These are phyloP conservation scores for Scedosporium dehoogii DNA, from an alignment of 2,329 filamentous ascomycete species.

Conservation along the genomic window DNA sequence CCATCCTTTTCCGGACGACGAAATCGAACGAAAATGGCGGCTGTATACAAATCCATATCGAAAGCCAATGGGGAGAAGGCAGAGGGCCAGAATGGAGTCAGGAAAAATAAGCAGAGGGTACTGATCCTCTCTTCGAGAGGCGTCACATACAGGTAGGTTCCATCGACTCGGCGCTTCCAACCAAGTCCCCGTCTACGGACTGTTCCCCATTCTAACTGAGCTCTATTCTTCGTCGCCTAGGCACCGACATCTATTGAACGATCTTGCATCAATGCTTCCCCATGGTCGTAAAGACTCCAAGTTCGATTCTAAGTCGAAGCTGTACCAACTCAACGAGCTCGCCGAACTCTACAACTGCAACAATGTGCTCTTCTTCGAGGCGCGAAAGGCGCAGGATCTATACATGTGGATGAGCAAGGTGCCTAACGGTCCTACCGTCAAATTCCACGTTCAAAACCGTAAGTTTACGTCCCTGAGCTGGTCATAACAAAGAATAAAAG, in stretches of 20 bases:
- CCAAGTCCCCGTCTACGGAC: neutral
- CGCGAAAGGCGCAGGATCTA: constrained; percentile 84
- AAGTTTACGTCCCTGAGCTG: constrained; percentile 17
- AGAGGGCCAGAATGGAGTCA: constrained; percentile 33
- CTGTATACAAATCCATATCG: constrained; percentile 66
- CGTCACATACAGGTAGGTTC: constrained; percentile 68
- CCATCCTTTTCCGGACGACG: neutral
- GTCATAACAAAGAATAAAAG: neutral
- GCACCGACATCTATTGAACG: constrained; percentile 86
- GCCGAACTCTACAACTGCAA: constrained; percentile 82
- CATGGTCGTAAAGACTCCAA: constrained; percentile 93
- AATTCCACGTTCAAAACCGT: constrained; percentile 71
- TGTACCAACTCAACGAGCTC: constrained; percentile 69
- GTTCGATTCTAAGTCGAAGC: constrained; percentile 89
- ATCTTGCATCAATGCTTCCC: constrained; percentile 79
- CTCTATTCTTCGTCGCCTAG: constrained; percentile 31
- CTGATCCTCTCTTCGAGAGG: constrained; percentile 88
- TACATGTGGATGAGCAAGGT: constrained; percentile 91
- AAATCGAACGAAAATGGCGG: constrained; percentile 42
- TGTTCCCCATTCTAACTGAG: neutral
- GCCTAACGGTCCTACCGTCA: constrained; percentile 55
- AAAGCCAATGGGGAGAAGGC: constrained; percentile 43
- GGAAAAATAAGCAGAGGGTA: constrained; percentile 65
- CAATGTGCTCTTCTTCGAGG: constrained; percentile 91
- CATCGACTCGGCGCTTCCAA: neutral